phyloP scores from a whole-genome alignment of 2,329 filamentous ascomycete species.

The Davidsoniella eucalypti region DNA sequence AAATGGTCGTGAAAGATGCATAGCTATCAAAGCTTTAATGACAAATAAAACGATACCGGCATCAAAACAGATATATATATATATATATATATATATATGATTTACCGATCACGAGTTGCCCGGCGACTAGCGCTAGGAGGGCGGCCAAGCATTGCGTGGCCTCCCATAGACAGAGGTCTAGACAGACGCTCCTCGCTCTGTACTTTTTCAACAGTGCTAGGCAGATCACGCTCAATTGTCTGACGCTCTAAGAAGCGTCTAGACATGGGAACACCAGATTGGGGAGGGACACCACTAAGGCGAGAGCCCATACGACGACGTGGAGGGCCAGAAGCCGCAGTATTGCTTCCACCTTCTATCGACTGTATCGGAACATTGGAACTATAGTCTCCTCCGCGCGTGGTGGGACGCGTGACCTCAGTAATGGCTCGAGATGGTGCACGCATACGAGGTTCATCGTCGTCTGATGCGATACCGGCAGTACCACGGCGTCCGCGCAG shows the following conservation, averaged over 20 bases:
- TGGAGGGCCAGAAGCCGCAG: constrained; percentile 29
- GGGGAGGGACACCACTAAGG: constrained; percentile 18
- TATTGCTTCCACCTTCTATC: constrained; percentile 17
- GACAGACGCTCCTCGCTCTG: constrained; percentile 26
- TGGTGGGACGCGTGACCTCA: constrained; percentile 28
- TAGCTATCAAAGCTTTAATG: background rate
- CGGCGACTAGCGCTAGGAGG: constrained; percentile 29
- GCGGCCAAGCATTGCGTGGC: constrained; percentile 27
- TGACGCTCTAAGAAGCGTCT: constrained; percentile 11
- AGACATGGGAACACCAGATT: constrained; percentile 9
- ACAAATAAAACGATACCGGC: too few relatives aligned
- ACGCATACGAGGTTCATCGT: constrained; percentile 27
- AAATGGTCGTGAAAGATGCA: background rate
- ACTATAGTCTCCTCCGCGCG: constrained; percentile 21
- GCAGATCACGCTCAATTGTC: constrained; percentile 10
- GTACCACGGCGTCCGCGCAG: constrained; percentile 30
- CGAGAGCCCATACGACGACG: constrained; percentile 35
- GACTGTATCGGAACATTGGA: constrained; percentile 13
- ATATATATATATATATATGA: background rate
- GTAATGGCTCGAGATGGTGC: constrained; percentile 42
- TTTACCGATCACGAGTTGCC: constrained; percentile 13
- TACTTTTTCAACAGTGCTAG: constrained; percentile 20
- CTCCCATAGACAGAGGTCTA: constrained; percentile 28
- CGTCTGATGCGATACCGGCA: constrained; percentile 27
- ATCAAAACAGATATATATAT: background rate